A percentile compares a stretch with the other conserved stretches of the same genome.
Conservation (phyloP, 352 stramenopile species). For the Globisporangium heterothallicum region DNA sequence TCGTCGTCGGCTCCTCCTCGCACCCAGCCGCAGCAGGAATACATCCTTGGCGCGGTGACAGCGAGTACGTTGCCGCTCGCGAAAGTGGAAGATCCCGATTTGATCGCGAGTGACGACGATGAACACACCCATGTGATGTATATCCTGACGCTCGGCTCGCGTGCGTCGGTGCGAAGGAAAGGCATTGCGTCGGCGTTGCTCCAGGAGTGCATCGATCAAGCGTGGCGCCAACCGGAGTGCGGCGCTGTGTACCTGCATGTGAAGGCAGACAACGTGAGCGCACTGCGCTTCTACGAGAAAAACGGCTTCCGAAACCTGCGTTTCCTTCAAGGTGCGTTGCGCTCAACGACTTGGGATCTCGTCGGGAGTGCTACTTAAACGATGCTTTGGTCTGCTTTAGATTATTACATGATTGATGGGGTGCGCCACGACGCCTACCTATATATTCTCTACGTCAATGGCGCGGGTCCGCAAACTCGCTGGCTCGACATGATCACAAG, state of each 20-base stretch:
- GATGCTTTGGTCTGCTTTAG: slow-evolving; percentile 27
- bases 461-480: slow-evolving; percentile 40
- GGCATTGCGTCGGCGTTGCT: slow-evolving; percentile 91
- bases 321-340: slow-evolving; percentile 86
- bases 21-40: slow-evolving; percentile 18
- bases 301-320: slow-evolving; percentile 92
- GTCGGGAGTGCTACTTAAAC: no score
- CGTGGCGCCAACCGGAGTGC: slow-evolving; percentile 67
- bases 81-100: slow-evolving; percentile 55
- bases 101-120: slow-evolving; percentile 49
- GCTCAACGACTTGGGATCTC: no score
- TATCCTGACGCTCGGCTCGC: slow-evolving; percentile 93
- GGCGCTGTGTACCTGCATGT: slow-evolving; percentile 96
- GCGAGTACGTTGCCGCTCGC: slow-evolving; percentile 80
- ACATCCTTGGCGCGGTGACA: slow-evolving; percentile 89
- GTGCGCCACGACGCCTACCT: slow-evolving; percentile 77
- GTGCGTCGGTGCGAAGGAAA: slow-evolving; percentile 72
- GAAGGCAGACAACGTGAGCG: slow-evolving; percentile 93
- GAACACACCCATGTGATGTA: slow-evolving; percentile 91
- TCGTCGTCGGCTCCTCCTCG: no score
- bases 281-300: slow-evolving; percentile 95
- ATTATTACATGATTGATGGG: slow-evolving; percentile 87
- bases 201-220: slow-evolving; percentile 83
- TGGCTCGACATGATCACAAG: slow-evolving; percentile 69
- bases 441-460: slow-evolving; percentile 85